phyloP scores from a whole-genome alignment of 2,329 filamentous ascomycete genomes.

The Colletotrichum paranaense region DNA sequence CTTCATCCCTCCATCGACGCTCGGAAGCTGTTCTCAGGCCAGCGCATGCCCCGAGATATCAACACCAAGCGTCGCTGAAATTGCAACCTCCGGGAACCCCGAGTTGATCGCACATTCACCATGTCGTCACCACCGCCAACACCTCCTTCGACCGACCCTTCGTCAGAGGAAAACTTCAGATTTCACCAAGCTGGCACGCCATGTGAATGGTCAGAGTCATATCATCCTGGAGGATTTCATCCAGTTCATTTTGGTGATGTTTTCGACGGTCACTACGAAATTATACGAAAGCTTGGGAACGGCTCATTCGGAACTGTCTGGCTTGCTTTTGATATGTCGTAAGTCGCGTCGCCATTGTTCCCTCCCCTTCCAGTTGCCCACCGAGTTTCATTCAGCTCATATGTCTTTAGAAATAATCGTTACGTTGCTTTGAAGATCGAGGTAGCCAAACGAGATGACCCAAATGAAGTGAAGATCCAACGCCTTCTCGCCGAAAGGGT shows the following conservation, averaged over 20 bases:
- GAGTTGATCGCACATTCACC: background rate
- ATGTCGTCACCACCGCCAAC: background rate
- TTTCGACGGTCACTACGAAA: slow-evolving; percentile 37
- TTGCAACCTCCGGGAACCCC: no score
- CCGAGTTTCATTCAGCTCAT: no score
- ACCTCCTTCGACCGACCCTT: background rate
- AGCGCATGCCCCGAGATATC: no score
- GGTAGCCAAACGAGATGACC: slow-evolving; percentile 34
- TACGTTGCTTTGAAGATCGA: slow-evolving; percentile 45
- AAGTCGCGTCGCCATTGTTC: background rate
- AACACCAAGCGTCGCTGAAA: no score
- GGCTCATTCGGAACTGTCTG: slow-evolving; percentile 41
- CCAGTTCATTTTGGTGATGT: slow-evolving; percentile 40
- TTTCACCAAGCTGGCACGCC: background rate
- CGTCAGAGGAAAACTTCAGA: background rate
- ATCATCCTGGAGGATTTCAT: slow-evolving; percentile 39
- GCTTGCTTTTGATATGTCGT: slow-evolving; percentile 38
- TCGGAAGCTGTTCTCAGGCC: no score
- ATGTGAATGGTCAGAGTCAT: slow-evolving; percentile 32
- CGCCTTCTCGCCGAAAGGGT: slow-evolving; percentile 23
- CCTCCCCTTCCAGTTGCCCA: no score
- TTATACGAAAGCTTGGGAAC: slow-evolving; percentile 42
- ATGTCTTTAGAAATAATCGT: background rate
- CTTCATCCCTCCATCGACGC: no score
- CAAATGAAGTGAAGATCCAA: slow-evolving; percentile 32